Evolutionary conservation across 2,329 filamentous ascomycete genomes (phyloP).

Genomic region (Colletotrichum nymphaeae): DNA sequence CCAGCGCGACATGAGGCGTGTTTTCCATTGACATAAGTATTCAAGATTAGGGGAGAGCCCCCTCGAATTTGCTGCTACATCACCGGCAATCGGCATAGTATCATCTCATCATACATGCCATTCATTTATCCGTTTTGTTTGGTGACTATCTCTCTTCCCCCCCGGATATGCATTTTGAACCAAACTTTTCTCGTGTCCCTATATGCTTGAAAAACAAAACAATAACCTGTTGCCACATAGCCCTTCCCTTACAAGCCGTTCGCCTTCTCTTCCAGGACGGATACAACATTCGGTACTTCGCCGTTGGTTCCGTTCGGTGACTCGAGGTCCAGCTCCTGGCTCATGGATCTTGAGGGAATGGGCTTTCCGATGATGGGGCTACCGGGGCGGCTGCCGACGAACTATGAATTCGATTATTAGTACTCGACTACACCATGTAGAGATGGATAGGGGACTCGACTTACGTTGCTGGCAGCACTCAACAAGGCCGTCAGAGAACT

Average conservation of each 20-base stretch:
- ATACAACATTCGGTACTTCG: constrained; percentile 45
- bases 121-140: not conserved
- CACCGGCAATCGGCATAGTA: not conserved
- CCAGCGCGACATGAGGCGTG: no score
- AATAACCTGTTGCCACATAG: not conserved
- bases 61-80: no score
- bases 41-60: no score
- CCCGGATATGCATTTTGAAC: not conserved
- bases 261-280: constrained; percentile 52
- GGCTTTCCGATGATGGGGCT: constrained; percentile 67
- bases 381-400: constrained; percentile 75
- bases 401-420: constrained; percentile 59
- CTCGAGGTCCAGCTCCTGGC: constrained; percentile 45
- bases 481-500: constrained; percentile 88
- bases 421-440: constrained; percentile 8
- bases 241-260: constrained; percentile 44
- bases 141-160: not conserved
- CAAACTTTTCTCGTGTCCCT: constrained; percentile 11
- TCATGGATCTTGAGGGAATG: constrained; percentile 47
- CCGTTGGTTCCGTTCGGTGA: constrained; percentile 42
- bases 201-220: not conserved
- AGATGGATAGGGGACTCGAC: constrained; percentile 46
- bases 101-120: not conserved
- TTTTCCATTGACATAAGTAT: no score
- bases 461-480: constrained; percentile 86